Evolutionary conservation across 805 yeast genomes (phyloP).

Genomic region (Pichia scutulata): DNA sequence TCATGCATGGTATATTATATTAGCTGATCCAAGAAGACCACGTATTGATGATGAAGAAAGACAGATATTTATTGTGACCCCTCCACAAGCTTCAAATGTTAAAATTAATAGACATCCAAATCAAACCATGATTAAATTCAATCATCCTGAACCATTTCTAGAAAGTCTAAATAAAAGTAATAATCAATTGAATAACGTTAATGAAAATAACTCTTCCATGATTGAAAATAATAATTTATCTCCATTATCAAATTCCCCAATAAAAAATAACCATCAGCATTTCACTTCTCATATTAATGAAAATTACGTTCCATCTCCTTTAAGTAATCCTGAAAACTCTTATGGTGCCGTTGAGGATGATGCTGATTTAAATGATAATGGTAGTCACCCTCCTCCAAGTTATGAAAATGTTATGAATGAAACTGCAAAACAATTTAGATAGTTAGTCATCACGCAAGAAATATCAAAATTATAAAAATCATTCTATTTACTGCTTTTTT

Average conservation of each 20-base stretch:
- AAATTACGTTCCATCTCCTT: slow-evolving; percentile 4
- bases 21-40: slow-evolving; percentile 37
- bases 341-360: slow-evolving; percentile 7
- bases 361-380: not conserved
- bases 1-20: slow-evolving; percentile 61
- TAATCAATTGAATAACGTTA: not conserved
- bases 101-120: slow-evolving; percentile 21
- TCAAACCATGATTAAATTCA: slow-evolving; percentile 19
- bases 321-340: not conserved
- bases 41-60: slow-evolving; percentile 21
- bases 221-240: slow-evolving; percentile 18
- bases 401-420: slow-evolving; percentile 31
- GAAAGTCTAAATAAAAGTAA: slow-evolving; percentile 7
- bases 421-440: slow-evolving; percentile 23
- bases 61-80: slow-evolving; percentile 22
- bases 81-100: slow-evolving; percentile 14
- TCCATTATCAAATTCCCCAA: slow-evolving; percentile 16
- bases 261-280: not conserved
- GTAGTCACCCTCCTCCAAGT: slow-evolving; percentile 31
- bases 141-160: slow-evolving; percentile 28
- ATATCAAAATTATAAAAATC: not conserved
- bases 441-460: not conserved
- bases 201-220: not conserved
- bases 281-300: not conserved
- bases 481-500: not conserved